Percentiles rank a stretch among this genome's conserved stretches.
Conservation (phyloP, 108 stramenopile genomes). For the Parmales sp. region DNA sequence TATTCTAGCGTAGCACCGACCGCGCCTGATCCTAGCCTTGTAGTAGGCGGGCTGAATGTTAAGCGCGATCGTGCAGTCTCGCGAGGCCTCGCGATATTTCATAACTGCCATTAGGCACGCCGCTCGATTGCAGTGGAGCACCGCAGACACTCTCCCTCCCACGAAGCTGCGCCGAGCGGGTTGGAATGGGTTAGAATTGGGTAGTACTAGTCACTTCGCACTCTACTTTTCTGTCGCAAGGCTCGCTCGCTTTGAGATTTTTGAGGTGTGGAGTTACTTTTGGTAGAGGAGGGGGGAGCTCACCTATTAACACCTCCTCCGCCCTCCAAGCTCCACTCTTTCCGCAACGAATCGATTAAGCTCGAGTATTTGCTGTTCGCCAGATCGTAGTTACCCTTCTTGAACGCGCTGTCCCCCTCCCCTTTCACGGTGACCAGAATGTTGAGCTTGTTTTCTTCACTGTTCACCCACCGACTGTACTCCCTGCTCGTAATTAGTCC, state of each 20-base stretch:
- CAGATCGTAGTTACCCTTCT: slow-evolving; percentile 37
- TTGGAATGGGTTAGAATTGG: too few relatives aligned
- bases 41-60: slow-evolving; percentile 69
- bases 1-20: slow-evolving; percentile 56
- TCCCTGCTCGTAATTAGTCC: too few relatives aligned
- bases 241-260: too few relatives aligned
- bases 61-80: slow-evolving; percentile 71
- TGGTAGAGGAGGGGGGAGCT: too few relatives aligned
- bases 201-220: too few relatives aligned
- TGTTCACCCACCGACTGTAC: slow-evolving; percentile 37
- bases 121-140: slow-evolving; percentile 77
- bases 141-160: slow-evolving; percentile 69
- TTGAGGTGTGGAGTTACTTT: too few relatives aligned
- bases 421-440: slow-evolving; percentile 39
- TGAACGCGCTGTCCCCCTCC: slow-evolving; percentile 53
- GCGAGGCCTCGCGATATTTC: slow-evolving; percentile 52
- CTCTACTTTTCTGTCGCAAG: too few relatives aligned
- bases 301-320: too few relatives aligned
- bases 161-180: too few relatives aligned
- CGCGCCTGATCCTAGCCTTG: slow-evolving; percentile 74
- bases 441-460: slow-evolving; percentile 39
- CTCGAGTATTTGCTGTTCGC: slow-evolving; percentile 54
- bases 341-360: too few relatives aligned
- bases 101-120: slow-evolving; percentile 71
- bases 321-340: too few relatives aligned